Percentiles rank a stretch among this genome's conserved stretches.
Conservation (phyloP, 2,329 filamentous ascomycete species). For the Phaeomoniella chlamydospora region DNA sequence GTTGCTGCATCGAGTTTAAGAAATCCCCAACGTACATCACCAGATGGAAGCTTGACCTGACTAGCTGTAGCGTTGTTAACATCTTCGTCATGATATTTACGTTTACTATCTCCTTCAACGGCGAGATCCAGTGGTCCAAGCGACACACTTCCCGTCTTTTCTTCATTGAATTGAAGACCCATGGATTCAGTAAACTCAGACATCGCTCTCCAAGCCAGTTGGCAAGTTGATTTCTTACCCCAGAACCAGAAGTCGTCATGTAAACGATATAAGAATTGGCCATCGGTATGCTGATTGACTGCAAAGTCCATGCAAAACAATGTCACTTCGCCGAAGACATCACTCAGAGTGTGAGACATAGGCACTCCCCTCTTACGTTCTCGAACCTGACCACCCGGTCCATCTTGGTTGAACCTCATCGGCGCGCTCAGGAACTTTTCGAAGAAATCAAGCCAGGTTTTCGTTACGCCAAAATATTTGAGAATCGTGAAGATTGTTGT, state of each 20-base stretch:
- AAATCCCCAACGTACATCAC: conserved; percentile 46
- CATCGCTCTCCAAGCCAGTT: conserved; percentile 45
- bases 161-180: conserved; percentile 42
- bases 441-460: conserved; percentile 46
- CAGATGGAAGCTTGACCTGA: conserved; percentile 27
- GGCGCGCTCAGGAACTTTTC: conserved; percentile 43
- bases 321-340: conserved; percentile 44
- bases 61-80: conserved; percentile 3
- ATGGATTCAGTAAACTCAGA: conserved; percentile 39
- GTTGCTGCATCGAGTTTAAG: conserved; percentile 37
- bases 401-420: conserved; percentile 42
- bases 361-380: conserved; percentile 43
- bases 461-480: conserved; percentile 43
- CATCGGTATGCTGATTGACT: conserved; percentile 42
- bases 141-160: conserved; percentile 40
- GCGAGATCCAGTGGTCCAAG: conserved; percentile 17
- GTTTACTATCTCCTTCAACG: too few relatives aligned
- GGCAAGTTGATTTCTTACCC: conserved; percentile 38
- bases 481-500: conserved; percentile 42
- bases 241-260: conserved; percentile 57
- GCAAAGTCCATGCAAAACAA: conserved; percentile 53
- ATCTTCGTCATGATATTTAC: not conserved
- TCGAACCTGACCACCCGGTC: conserved; percentile 25
- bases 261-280: conserved; percentile 43
- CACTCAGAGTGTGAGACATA: conserved; percentile 43